phyloP scores from a whole-genome alignment of 768 basidiomycete genomes.

The Mycena pura region DNA sequence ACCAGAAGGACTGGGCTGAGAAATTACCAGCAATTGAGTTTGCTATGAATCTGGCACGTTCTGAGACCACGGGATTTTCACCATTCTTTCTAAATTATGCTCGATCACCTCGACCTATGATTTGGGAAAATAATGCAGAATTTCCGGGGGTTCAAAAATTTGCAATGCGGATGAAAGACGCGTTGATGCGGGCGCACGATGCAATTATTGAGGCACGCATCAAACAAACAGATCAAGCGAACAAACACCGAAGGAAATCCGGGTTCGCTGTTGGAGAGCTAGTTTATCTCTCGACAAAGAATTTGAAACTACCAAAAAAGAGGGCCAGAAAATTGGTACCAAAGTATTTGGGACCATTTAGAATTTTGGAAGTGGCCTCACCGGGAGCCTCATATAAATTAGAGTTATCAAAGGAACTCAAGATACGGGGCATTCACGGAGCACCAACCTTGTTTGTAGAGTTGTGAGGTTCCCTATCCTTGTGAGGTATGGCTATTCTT shows the following conservation, averaged over 20 bases:
- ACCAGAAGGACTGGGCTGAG: no score
- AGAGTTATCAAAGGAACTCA: constrained; percentile 30
- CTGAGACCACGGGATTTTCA: no score
- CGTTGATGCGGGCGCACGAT: constrained; percentile 36
- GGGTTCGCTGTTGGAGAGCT: constrained; percentile 27
- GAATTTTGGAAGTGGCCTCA: neutral
- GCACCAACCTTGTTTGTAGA: no score
- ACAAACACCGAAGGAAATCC: constrained; percentile 18
- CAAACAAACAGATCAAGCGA: constrained; percentile 31
- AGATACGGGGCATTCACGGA: constrained; percentile 6
- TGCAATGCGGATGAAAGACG: constrained; percentile 23
- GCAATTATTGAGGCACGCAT: constrained; percentile 35
- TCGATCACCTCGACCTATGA: constrained; percentile 24
- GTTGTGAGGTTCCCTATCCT: no score
- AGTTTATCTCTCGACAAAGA: constrained; percentile 30
- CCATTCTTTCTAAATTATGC: no score
- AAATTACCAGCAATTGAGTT: no score
- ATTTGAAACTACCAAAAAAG: constrained; percentile 20
- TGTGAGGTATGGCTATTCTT: no score
- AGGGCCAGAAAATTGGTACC: constrained; percentile 21
- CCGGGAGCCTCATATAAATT: constrained; percentile 31
- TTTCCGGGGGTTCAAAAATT: constrained; percentile 23
- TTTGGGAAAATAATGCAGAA: constrained; percentile 10
- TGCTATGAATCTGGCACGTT: no score
- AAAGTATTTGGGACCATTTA: constrained; percentile 24